phyloP scores from a whole-genome alignment of 306 rosid genomes.

The Sicyos edulis region DNA sequence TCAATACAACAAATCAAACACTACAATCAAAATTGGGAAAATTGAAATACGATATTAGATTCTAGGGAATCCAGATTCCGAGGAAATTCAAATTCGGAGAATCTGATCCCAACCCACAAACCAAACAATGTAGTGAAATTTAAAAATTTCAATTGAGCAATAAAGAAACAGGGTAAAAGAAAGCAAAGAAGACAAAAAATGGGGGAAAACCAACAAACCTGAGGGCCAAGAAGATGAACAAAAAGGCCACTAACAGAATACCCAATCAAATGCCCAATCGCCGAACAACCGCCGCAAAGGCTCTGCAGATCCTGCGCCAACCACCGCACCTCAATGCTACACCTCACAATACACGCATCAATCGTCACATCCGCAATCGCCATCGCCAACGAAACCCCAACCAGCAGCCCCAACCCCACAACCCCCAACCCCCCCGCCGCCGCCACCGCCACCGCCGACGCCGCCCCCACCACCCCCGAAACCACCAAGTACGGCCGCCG shows the following conservation, averaged over 20 bases:
- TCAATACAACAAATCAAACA: too few species aligned
- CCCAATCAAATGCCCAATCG: slow-evolving; percentile 55
- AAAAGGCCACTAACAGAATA: slow-evolving; percentile 27
- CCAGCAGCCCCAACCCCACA: slow-evolving; percentile 34
- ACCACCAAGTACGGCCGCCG: slow-evolving; percentile 30
- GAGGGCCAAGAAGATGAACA: slow-evolving; percentile 19
- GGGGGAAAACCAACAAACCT: neutral
- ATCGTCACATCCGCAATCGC: slow-evolving; percentile 70
- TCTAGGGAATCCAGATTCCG: too few species aligned
- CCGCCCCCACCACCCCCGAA: neutral
- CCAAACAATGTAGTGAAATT: too few species aligned
- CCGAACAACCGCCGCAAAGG: slow-evolving; percentile 53
- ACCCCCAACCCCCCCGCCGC: slow-evolving; percentile 29
- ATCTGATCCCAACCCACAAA: too few species aligned
- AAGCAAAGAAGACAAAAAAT: neutral
- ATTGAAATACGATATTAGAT: too few species aligned
- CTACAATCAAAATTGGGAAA: too few species aligned
- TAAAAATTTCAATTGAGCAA: too few species aligned
- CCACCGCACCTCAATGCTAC: slow-evolving; percentile 45
- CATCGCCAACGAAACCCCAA: slow-evolving; percentile 44
- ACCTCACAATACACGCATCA: slow-evolving; percentile 70
- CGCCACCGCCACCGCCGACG: neutral
- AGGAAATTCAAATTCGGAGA: too few species aligned
- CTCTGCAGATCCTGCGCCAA: slow-evolving; percentile 68
- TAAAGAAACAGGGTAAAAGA: neutral